Percentiles rank a stretch among this genome's conserved stretches.
Conservation (phyloP, 495 filamentous ascomycete species). For the Neurospora pannonica region DNA sequence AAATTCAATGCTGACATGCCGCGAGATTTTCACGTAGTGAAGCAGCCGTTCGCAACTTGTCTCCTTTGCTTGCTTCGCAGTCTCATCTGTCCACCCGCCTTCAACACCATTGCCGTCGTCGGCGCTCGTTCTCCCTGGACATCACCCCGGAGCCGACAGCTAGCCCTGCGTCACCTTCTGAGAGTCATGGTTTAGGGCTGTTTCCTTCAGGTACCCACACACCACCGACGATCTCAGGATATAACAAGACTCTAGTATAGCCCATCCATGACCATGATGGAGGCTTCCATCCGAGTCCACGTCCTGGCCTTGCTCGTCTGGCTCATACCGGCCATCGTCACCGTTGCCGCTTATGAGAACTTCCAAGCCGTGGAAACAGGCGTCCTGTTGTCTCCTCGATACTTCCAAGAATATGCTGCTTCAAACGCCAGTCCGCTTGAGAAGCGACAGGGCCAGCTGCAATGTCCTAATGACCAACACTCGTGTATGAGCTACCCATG, state of each 20-base stretch:
- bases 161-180: neutral
- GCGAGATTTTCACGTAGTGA: neutral
- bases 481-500: conserved; percentile 6
- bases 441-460: conserved; percentile 3
- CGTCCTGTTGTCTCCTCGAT: conserved; percentile 7
- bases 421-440: conserved; percentile 5
- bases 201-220: neutral
- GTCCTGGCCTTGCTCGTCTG: neutral
- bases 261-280: neutral
- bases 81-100: neutral
- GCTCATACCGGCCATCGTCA: neutral
- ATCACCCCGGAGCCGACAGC: neutral
- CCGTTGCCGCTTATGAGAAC: conserved; percentile 1
- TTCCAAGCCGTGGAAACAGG: conserved; percentile 13
- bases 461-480: conserved; percentile 3
- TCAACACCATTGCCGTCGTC: neutral
- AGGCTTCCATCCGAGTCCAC: neutral
- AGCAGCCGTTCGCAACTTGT: neutral
- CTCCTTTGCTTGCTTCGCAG: neutral
- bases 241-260: neutral
- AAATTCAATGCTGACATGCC: neutral
- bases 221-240: neutral
- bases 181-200: neutral
- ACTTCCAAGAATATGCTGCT: conserved; percentile 1
- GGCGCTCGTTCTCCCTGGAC: neutral